Percentiles rank a stretch among this genome's conserved stretches.
Evolutionary conservation across 495 filamentous ascomycete genomes (phyloP).

Genomic region (Alectoria sarmentosa): DNA sequence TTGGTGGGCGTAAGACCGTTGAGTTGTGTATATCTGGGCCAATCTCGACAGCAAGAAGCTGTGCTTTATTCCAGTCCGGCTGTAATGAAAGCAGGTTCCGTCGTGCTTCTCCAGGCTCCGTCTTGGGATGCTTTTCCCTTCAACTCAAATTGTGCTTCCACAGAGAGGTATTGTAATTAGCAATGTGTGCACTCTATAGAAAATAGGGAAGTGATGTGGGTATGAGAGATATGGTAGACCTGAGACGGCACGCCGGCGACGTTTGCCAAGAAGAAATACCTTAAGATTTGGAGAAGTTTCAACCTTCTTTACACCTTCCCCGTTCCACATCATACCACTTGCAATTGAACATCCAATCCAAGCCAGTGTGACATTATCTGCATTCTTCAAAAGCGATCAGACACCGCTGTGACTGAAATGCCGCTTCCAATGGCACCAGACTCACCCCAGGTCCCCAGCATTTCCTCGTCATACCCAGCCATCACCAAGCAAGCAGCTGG

Average conservation of each 20-base stretch:
- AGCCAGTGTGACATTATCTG: background rate
- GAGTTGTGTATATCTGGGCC: background rate
- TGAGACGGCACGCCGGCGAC: background rate
- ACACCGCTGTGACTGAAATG: conserved; percentile 5
- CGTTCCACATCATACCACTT: background rate
- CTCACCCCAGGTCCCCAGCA: background rate
- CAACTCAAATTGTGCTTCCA: background rate
- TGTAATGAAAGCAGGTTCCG: too few relatives aligned
- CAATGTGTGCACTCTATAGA: background rate
- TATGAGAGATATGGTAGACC: too few relatives aligned
- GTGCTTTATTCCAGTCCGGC: background rate
- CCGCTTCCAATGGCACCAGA: conserved; percentile 23
- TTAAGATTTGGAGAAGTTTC: background rate
- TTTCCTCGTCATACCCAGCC: conserved; percentile 56
- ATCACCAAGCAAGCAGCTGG: conserved; percentile 58
- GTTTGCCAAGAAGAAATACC: background rate
- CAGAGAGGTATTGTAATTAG: background rate
- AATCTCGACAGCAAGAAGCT: background rate
- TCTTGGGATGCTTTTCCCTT: background rate
- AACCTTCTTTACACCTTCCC: background rate
- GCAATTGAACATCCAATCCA: background rate
- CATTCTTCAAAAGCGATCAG: background rate
- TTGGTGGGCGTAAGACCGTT: background rate
- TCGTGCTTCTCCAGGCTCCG: background rate
- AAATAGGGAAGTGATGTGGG: background rate